These are phyloP conservation scores for Rutstroemia sp. DNA, from an alignment of 2,329 filamentous ascomycete species.

Conservation along the genomic window DNA sequence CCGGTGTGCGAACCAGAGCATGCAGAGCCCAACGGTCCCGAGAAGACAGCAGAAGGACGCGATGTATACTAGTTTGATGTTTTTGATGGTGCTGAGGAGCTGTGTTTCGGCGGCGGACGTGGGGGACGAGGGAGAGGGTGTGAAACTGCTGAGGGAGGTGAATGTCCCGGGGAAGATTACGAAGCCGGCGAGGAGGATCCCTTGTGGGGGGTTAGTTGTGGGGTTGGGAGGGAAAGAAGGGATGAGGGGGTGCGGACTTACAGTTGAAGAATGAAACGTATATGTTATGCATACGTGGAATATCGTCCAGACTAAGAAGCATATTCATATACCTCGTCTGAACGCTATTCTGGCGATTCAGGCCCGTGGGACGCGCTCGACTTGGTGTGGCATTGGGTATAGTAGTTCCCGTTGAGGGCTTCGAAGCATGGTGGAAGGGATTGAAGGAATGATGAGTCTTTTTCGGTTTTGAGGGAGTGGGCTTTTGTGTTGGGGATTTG, in stretches of 20 bases:
- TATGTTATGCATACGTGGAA: conserved; percentile 26
- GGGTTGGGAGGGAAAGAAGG: background rate
- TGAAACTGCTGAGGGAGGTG: conserved; percentile 12
- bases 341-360: conserved; percentile 16
- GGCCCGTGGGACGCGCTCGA: background rate
- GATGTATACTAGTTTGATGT: conserved; percentile 21
- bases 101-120: conserved; percentile 8
- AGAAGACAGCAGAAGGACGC: conserved; percentile 19
- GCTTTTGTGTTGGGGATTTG: background rate
- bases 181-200: conserved; percentile 26
- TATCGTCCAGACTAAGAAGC: conserved; percentile 24
- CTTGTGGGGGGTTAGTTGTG: background rate
- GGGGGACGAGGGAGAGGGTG: conserved; percentile 9
- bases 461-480: background rate
- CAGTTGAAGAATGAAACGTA: conserved; percentile 26
- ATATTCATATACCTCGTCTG: conserved; percentile 27
- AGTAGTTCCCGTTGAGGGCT: background rate
- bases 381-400: background rate
- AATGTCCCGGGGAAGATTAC: conserved; percentile 27
- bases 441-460: background rate
- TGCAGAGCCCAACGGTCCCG: conserved; percentile 22
- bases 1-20: conserved; percentile 17
- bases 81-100: conserved; percentile 17
- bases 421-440: background rate
- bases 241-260: background rate